Conservation (phyloP, 2,329 filamentous ascomycete species). For the Fusarium aywerte region DNA sequence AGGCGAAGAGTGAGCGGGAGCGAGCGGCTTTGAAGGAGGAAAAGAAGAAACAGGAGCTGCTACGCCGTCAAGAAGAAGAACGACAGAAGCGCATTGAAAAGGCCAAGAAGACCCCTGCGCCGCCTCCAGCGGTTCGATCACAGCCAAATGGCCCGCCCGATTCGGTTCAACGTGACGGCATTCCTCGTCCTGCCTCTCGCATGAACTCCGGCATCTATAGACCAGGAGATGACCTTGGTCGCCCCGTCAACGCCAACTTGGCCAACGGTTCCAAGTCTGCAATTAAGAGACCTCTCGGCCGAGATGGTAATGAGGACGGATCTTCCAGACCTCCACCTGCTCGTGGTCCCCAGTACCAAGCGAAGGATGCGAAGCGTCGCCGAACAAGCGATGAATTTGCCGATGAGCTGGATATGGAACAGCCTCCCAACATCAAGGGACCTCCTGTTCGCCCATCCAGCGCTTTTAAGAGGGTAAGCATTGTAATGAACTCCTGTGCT, state of each 20-base stretch:
- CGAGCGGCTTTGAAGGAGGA: constrained; percentile 57
- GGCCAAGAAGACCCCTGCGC: constrained; percentile 72
- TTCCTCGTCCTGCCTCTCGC: constrained; percentile 64
- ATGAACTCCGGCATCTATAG: constrained; percentile 65
- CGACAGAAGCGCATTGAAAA: constrained; percentile 71
- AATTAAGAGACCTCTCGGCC: constrained; percentile 78
- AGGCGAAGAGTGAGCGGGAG: constrained; percentile 71
- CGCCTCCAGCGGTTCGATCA: constrained; percentile 67
- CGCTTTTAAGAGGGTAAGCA: constrained; percentile 72
- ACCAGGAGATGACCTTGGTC: constrained; percentile 67
- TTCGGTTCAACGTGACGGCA: constrained; percentile 48
- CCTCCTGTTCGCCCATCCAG: constrained; percentile 86
- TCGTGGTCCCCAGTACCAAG: constrained; percentile 71
- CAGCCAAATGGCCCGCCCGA: constrained; percentile 65
- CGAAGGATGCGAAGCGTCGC: constrained; percentile 80
- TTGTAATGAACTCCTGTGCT: background rate
- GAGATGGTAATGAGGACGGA: constrained; percentile 67
- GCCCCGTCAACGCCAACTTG: constrained; percentile 69
- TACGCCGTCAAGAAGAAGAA: constrained; percentile 69
- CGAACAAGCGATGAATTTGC: constrained; percentile 79
- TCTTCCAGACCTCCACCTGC: constrained; percentile 57
- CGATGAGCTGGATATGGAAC: constrained; percentile 68
- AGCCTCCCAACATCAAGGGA: constrained; percentile 74
- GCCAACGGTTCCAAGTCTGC: constrained; percentile 70
- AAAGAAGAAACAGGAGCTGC: constrained; percentile 68